Evolutionary conservation across 371 early-diverging fungal genomes (phyloP).

Genomic region (Mortierella sp.): DNA sequence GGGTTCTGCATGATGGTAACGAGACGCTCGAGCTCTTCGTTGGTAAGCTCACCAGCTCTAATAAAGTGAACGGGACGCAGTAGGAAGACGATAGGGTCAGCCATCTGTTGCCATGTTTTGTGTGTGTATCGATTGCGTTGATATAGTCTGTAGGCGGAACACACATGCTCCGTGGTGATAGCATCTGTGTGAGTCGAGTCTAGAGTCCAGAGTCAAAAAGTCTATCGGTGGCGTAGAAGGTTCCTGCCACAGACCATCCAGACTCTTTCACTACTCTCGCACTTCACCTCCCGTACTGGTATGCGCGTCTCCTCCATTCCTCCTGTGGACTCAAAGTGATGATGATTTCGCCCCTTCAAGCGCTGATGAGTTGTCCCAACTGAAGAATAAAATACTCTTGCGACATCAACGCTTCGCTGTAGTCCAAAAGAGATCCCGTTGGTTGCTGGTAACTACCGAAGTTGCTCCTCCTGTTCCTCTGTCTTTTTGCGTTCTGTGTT

Average conservation of each 20-base stretch:
- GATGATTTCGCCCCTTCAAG: neutral
- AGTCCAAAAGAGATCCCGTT: neutral
- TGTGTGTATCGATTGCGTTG: neutral
- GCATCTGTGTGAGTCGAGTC: neutral
- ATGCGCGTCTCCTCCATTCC: neutral
- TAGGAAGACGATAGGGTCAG: neutral
- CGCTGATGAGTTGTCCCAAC: neutral
- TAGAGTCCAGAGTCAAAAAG: neutral
- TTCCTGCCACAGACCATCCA: neutral
- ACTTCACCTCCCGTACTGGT: neutral
- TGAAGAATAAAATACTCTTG: neutral
- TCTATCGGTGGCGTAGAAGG: neutral
- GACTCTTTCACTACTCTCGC: neutral
- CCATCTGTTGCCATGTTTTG: neutral
- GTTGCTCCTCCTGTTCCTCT: neutral
- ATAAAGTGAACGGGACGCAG: constrained; percentile 5
- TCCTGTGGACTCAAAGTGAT: neutral
- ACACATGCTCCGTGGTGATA: neutral
- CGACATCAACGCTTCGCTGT: neutral
- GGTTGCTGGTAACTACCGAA: neutral
- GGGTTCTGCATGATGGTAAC: constrained; percentile 95
- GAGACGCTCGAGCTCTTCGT: constrained; percentile 93
- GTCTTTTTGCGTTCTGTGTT: neutral
- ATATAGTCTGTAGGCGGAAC: neutral
- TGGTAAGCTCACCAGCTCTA: constrained; percentile 97